Evolutionary conservation across 1,139 yeast species (phyloP), one percentile per base, ranked within the genome.

Genomic region (Debaryomyces sp.): DNA sequence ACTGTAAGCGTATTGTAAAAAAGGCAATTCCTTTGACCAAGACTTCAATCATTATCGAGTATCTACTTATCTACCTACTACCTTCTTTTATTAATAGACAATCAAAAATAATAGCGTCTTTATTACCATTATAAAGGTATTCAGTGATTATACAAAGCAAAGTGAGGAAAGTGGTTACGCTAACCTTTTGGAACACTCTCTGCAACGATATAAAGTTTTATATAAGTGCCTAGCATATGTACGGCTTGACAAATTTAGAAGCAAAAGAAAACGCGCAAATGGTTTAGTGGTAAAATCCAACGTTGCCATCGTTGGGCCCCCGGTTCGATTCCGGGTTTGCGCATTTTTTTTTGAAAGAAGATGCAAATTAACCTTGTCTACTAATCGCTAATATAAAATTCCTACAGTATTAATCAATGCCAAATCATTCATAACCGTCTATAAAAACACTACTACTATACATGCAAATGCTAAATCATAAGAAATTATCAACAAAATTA

Each of bases 401-500:
- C 4, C 10, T 32, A 17, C 35, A 32, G 18, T 8, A 3, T 22
- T 12, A 36, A 26, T 26, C 12, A 26, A 26, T 26, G 29, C 29
- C 12, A 26, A 26, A 9, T 9, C 12, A 10, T 26, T 3, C 12
- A 26, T 26, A 9, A 26, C 2, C 23, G 33, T 13, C 12, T 7
- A 10, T 8, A 39, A 17, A 13, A 21, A 41, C 32, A 27, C 44
- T 3, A 18, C 21, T 33, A 17, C 17, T 33, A 34, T 33, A 18
- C 23, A 24, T 42, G 24, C 35, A 29, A 23, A 32, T 8, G 15
- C 15, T 24, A 29, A 29, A 34, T 49, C 38, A 51, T 15, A 67
- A 57, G 51, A 68, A 66, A 46, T 67, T 64, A 30, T 64, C 68
- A 13, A 47, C 60, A 52, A 68, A 66, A 41, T 60, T 61, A 52